Evolutionary conservation across 176 grass and related monocot genomes (phyloP).

Genomic region (Poa annua): DNA sequence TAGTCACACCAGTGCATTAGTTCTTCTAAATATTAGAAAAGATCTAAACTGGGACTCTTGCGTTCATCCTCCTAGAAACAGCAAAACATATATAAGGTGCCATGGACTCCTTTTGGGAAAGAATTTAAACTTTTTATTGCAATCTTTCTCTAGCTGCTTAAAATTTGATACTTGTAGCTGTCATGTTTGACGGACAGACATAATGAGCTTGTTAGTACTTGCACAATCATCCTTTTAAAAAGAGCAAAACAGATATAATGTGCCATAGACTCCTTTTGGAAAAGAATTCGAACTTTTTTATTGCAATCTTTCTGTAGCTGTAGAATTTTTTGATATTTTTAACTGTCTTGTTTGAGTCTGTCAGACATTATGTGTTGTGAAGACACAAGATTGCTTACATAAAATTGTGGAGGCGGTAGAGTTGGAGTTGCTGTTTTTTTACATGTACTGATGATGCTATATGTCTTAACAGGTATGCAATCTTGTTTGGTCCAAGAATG

Average conservation of each 20-base stretch:
- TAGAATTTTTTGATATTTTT: neutral
- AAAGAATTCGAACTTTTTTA: neutral
- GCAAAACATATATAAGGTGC: neutral
- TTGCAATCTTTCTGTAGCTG: neutral
- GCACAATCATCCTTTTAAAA: too few relatives aligned
- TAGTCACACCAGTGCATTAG: neutral
- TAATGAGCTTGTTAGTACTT: neutral
- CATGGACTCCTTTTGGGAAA: neutral
- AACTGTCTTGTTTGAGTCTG: neutral
- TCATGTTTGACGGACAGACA: neutral
- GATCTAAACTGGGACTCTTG: neutral
- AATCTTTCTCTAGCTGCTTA: neutral
- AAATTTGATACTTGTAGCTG: neutral
- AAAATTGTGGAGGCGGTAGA: neutral
- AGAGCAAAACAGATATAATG: neutral
- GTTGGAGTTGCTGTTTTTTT: neutral
- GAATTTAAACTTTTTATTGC: neutral
- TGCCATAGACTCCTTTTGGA: neutral
- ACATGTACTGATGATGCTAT: conserved; percentile 6
- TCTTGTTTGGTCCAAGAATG: conserved; percentile 99
- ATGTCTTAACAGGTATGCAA: conserved; percentile 77
- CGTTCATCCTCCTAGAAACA: too few relatives aligned
- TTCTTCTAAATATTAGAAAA: neutral
- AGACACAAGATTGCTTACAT: neutral
- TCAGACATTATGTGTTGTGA: neutral